These are phyloP conservation scores for Aspergillus ellipticus DNA, from an alignment of 495 filamentous ascomycete genomes.

Conservation along the genomic window DNA sequence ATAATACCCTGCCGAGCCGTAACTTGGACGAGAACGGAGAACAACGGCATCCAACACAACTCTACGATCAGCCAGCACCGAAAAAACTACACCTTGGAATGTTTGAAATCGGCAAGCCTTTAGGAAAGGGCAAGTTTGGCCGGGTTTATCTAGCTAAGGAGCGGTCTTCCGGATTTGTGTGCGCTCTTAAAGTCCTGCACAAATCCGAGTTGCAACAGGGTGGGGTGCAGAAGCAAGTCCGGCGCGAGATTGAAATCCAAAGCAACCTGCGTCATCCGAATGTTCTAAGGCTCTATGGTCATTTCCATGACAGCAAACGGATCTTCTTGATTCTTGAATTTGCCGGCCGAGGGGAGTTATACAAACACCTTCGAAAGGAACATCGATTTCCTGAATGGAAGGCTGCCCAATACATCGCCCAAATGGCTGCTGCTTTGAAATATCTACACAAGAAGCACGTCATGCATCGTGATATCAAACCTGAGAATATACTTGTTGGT, in stretches of 20 bases:
- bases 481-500: slow-evolving; percentile 95
- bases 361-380: slow-evolving; percentile 91
- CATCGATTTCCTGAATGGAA: slow-evolving; percentile 91
- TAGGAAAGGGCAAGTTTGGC: slow-evolving; percentile 97
- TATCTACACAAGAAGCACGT: slow-evolving; percentile 98
- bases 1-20: slow-evolving; percentile 38
- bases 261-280: slow-evolving; percentile 95
- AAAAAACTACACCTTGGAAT: slow-evolving; percentile 92
- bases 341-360: slow-evolving; percentile 90
- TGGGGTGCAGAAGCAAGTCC: slow-evolving; percentile 93
- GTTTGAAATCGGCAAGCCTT: slow-evolving; percentile 96
- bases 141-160: slow-evolving; percentile 95
- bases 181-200: slow-evolving; percentile 93
- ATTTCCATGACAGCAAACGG: slow-evolving; percentile 95
- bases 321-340: slow-evolving; percentile 97
- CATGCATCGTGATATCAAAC: slow-evolving; percentile 98
- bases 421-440: slow-evolving; percentile 90
- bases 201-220: slow-evolving; percentile 90
- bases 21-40: slow-evolving; percentile 54
- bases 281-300: slow-evolving; percentile 87
- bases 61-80: slow-evolving; percentile 60
- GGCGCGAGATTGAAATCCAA: slow-evolving; percentile 97
- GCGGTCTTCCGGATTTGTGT: slow-evolving; percentile 83
- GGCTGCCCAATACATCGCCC: slow-evolving; percentile 95
- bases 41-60: slow-evolving; percentile 49